phyloP scores from a whole-genome alignment of 2,329 filamentous ascomycete species.

The Zymoseptoria tritici region DNA sequence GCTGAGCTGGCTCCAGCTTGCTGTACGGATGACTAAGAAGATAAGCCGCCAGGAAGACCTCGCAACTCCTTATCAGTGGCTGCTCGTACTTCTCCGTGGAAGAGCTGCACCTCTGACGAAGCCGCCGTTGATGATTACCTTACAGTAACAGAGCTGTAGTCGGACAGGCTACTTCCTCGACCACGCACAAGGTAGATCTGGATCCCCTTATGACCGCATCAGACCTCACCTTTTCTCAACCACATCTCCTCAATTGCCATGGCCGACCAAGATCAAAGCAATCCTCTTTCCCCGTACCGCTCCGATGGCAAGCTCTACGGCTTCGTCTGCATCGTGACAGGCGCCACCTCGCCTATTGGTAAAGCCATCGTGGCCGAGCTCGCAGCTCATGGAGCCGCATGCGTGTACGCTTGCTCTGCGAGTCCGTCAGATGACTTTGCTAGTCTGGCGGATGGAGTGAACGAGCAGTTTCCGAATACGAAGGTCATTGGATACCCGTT shows the following conservation, averaged over 20 bases:
- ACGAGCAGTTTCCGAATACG: slow-evolving; percentile 45
- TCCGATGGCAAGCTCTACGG: slow-evolving; percentile 56
- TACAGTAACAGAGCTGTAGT: neutral
- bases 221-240: neutral
- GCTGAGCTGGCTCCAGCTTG: no score
- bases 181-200: neutral
- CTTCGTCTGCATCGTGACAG: slow-evolving; percentile 58
- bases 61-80: neutral
- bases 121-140: neutral
- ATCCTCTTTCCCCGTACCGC: slow-evolving; percentile 52
- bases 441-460: slow-evolving; percentile 37
- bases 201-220: neutral
- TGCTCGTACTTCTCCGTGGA: neutral
- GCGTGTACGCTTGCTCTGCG: slow-evolving; percentile 53
- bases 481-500: slow-evolving; percentile 57
- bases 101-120: neutral
- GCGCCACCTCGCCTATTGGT: slow-evolving; percentile 54
- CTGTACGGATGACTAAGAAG: neutral
- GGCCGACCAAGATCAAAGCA: slow-evolving; percentile 11
- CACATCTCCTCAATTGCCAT: neutral
- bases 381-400: slow-evolving; percentile 57
- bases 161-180: neutral
- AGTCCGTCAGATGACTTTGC: slow-evolving; percentile 36
- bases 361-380: slow-evolving; percentile 54
- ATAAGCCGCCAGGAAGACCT: neutral